phyloP scores from a whole-genome alignment of 2,329 filamentous ascomycete species.

The Botrytis pseudocinerea region DNA sequence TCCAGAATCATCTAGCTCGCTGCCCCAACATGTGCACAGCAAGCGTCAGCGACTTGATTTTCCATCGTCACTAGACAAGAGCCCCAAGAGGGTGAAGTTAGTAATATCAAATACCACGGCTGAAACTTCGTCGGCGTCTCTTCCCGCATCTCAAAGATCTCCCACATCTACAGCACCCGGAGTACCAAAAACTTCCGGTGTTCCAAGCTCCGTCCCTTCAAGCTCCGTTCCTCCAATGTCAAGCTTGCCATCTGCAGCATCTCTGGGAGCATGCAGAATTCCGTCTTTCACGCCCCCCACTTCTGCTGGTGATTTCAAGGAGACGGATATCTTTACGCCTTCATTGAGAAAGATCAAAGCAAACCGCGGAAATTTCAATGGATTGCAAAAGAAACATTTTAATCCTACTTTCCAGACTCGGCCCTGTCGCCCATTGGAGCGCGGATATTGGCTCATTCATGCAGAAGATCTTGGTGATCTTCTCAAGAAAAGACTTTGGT shows the following conservation, averaged over 20 bases:
- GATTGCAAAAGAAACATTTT: slow-evolving; percentile 21
- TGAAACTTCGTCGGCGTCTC: background rate
- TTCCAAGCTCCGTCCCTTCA: background rate
- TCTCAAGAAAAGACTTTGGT: slow-evolving; percentile 59
- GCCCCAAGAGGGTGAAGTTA: background rate
- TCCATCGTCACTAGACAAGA: slow-evolving; percentile 1
- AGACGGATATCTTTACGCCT: slow-evolving; percentile 56
- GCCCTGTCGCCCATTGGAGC: slow-evolving; percentile 59
- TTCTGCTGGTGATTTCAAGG: slow-evolving; percentile 48
- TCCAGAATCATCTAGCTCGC: background rate
- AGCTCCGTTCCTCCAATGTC: background rate
- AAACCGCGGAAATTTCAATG: slow-evolving; percentile 52
- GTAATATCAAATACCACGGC: slow-evolving; percentile 13
- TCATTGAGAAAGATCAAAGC: slow-evolving; percentile 51
- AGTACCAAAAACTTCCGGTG: background rate
- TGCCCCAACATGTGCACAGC: slow-evolving; percentile 16
- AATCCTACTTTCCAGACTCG: slow-evolving; percentile 52
- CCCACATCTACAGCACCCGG: background rate
- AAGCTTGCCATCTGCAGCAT: background rate
- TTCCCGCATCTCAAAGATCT: background rate
- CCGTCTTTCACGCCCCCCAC: slow-evolving; percentile 55
- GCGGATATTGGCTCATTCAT: slow-evolving; percentile 75
- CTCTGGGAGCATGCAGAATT: slow-evolving; percentile 48
- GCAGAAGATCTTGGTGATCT: slow-evolving; percentile 54
- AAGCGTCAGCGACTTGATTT: slow-evolving; percentile 6